Evolutionary conservation across 202 grass and related monocot genomes (phyloP), one percentile per base, ranked within the genome.

Genomic region (Schoenoplectus tabernaemontani): DNA sequence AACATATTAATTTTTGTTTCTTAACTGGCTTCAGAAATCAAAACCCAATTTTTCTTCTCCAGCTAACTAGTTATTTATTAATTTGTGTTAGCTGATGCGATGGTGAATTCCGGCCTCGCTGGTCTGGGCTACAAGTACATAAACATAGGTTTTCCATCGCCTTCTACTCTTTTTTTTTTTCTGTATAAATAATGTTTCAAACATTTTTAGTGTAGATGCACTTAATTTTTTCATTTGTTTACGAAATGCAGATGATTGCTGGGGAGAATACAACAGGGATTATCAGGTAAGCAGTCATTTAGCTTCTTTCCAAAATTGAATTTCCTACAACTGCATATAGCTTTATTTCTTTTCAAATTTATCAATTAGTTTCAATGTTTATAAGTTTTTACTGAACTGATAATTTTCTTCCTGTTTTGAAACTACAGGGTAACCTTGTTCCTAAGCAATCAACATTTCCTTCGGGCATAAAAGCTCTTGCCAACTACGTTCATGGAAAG

Each of bases 241-340:
- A 75, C 36, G 78, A 83, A n/a, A 81, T 91, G 80, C 89, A 98
- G 96, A 98, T 94, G 96, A 98, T 78, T 98, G 96, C 81, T 98
- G 91, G 96, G 96, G 78, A 85, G 91, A 98, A 83, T 57, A 12
- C 12, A 56, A 60, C 47, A 89, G 96, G 81, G 96, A 98, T 76
- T 86, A 66, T 79, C 88, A 91, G 86, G 96, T 98, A 85, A 82
- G 43, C 47, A 64, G 58, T 86, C 24, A 39, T 22, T 26, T 46
- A 26, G 1, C 9, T 79, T 42, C 0, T 79, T 63, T 63, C 26
- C 6, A 12, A 26, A 28, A n/a, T 34, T 42, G 5, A 63, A 43
- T 44, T 79, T 33, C 12, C 13, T 79, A 62, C n/a, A 48, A n/a
- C n/a, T n/a, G 5, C 58, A 2, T 42, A 17, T 51, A 78, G 7